Base-by-base conservation (phyloP, 2,329 filamentous ascomycete species). In the Penicillium decumbens region DNA sequence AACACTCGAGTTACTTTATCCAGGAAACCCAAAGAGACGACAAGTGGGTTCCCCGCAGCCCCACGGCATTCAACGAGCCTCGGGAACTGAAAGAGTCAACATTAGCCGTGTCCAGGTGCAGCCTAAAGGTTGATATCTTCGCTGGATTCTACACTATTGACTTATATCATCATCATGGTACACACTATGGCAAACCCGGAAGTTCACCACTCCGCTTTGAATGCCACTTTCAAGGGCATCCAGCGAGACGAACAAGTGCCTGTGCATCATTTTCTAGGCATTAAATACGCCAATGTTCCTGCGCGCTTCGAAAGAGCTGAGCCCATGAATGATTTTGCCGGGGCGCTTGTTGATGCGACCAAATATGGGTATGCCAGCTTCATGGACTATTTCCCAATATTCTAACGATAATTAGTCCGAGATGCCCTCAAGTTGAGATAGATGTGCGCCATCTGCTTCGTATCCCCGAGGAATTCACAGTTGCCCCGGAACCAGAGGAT, bases 361-460 rank as follows among this genome's bases (percentile, higher is more conserved):
- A 53, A 50, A 54, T 67, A 63, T 24, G 66, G 65, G 66, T 68
- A 57, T 43, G 51, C 24, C 28, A 30, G 30, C 9, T 20, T 9
- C 10, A 27, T 18, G 15, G 15, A 18, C 15, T 18, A 18, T 18
- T 18, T 18, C 15, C 15, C 15, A 18, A 18, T 18, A 9, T 28
- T 9, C 27, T 28, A 28, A 28, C 7, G 7, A 28, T 28, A 28
- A 53, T 47, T 35, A 75, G 72, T 3, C 72, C 73, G 1, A 65
- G 66, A 49, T 76, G 74, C 33, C 74, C 74, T 3, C 74, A 76
- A 41, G 60, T 62, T 1, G 50, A 65, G 13, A 51, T 75, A 1
- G 74, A 76, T 27, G 65, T 75, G 0, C 67, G 73, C 1, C 69
- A 75, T 50, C 55, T 76, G n/a, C 55, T 76, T 20, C 72, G 74